Percentiles rank a stretch among this genome's conserved stretches.
phyloP scores from a whole-genome alignment of 805 yeast species.

The Komagataella kurtzmanii region DNA sequence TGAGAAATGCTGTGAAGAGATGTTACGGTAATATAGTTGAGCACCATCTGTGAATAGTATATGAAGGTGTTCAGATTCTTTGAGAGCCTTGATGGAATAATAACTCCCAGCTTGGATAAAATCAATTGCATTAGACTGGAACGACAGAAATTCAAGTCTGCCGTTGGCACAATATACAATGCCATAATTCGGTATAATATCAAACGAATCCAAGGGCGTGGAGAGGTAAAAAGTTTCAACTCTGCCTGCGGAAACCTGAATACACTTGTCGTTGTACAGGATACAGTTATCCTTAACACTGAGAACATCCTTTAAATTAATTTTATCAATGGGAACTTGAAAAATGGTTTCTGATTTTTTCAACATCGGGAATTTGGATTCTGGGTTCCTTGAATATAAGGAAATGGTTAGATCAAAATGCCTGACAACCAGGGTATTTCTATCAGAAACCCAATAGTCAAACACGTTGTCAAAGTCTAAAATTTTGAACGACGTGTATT shows the following conservation, averaged over 20 bases:
- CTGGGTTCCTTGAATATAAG: neutral
- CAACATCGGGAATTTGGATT: neutral
- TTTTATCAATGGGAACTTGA: neutral
- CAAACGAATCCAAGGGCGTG: neutral
- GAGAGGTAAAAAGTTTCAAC: neutral
- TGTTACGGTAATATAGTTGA: neutral
- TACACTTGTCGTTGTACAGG: neutral
- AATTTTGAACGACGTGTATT: neutral
- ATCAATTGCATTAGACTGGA: neutral
- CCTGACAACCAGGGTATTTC: neutral
- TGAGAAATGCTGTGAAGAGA: neutral
- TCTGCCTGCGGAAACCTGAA: neutral
- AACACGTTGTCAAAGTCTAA: neutral
- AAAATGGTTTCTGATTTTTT: neutral
- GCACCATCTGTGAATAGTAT: neutral
- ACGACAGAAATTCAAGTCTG: neutral
- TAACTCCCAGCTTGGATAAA: neutral
- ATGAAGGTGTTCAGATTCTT: neutral
- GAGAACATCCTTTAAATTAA: neutral
- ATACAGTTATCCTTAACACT: neutral
- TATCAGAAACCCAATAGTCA: neutral
- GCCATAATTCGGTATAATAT: neutral
- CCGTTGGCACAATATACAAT: neutral
- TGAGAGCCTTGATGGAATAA: neutral
- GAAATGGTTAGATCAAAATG: neutral